Base-by-base conservation (phyloP, 164 flowering plant genomes). In the Magnolia changhungtana region DNA sequence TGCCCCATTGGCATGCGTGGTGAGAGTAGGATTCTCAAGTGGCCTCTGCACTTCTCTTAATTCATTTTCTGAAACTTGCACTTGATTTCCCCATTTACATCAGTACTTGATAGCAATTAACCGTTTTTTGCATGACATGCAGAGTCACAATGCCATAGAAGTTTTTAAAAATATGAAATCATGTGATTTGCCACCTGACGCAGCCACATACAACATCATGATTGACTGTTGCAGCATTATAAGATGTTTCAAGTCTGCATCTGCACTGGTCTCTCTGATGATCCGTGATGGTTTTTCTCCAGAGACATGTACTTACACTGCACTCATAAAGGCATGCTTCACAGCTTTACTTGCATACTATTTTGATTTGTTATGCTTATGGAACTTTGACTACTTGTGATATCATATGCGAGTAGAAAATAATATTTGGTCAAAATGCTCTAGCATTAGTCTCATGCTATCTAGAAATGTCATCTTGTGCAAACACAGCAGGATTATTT, bases 131-230 rank as follows among this genome's bases (percentile, higher is more conserved):
- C 49, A 58, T 77, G 50, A 77, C 66, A 74, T 90, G 87, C 92
- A 95, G 99, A 83, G 74, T 86, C 76, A 79, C 76, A 81, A 69
- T 80, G 97, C 92, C 7, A 74, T 85, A 65, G 77, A 87, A 50
- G 73, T 90, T 72, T 96, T 96, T 81, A 88, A 80, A 80, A 76
- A 72, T 4, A 90, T 96, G 97, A 91, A 78, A 77, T 61, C 69
- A 72, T 68, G 61, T 78, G 89, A 88, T 67, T 45, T 85, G 75
- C 86, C 76, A 58, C 88, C 85, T 24, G 83, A 92, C 84, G 83
- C 82, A 63, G 82, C 76, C 20, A 96, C 97, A 24, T 96, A 91
- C 82, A 83, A 74, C 81, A 90, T 91, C 77, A 90, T 96, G 99
- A 83, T 94, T 61, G 88, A 91, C 75, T 89, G 95, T 76, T 94